phyloP scores from a whole-genome alignment of 2,329 filamentous ascomycete genomes.

The Botrytis pseudocinerea region DNA sequence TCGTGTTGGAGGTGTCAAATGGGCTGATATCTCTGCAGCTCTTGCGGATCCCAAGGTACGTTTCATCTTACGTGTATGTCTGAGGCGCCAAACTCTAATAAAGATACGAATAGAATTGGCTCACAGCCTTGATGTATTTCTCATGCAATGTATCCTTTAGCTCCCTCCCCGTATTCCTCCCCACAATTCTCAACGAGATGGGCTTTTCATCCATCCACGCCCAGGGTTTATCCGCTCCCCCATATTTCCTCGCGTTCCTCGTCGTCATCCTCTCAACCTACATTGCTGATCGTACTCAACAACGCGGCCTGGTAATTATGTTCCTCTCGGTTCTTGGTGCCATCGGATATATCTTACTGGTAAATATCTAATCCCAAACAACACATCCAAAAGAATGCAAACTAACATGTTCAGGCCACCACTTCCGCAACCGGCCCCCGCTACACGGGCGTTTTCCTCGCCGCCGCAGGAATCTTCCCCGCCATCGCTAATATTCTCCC shows the following conservation, averaged over 20 bases:
- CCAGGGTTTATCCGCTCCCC: constrained; percentile 71
- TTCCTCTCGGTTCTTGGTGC: constrained; percentile 57
- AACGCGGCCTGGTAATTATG: constrained; percentile 62
- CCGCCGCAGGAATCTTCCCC: constrained; percentile 64
- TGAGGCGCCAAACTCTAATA: background rate
- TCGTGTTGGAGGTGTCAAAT: constrained; percentile 49
- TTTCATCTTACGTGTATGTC: background rate
- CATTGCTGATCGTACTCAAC: constrained; percentile 64
- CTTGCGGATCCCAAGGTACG: constrained; percentile 48
- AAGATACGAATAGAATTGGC: constrained; percentile 29
- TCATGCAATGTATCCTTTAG: constrained; percentile 65
- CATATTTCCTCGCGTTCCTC: constrained; percentile 67
- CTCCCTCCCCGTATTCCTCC: constrained; percentile 64
- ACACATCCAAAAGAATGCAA: background rate
- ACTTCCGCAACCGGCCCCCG: constrained; percentile 48
- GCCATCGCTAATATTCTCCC: constrained; percentile 70
- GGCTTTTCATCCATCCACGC: constrained; percentile 66
- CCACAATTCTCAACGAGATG: constrained; percentile 64
- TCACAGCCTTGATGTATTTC: constrained; percentile 54
- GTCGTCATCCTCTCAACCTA: constrained; percentile 61
- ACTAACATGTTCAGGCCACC: constrained; percentile 37
- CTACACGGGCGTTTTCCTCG: constrained; percentile 52
- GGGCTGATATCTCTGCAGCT: constrained; percentile 50
- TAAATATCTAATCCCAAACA: constrained; percentile 34
- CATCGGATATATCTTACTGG: constrained; percentile 65